A percentile compares a stretch with the other conserved stretches of the same genome.
Evolutionary conservation across 2,329 filamentous ascomycete species (phyloP).

Genomic region (Neurospora sp.): DNA sequence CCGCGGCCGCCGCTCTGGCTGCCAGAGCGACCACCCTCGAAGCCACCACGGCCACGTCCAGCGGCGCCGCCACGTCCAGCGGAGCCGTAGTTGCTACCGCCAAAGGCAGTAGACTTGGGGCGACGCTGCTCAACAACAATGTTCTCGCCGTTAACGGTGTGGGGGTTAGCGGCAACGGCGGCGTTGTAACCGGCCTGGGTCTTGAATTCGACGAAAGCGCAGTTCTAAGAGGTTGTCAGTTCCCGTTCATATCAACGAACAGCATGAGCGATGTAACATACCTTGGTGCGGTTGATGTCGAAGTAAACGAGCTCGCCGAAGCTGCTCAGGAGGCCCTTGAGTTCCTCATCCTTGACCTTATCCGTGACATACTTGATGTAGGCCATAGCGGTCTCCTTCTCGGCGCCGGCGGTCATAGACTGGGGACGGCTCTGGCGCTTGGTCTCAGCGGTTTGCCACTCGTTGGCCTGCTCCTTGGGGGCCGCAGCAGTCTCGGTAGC

Average conservation of each 20-base stretch:
- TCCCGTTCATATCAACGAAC: not conserved
- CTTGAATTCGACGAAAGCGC: conserved; percentile 91
- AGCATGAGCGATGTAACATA: conserved; percentile 29
- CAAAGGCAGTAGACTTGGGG: conserved; percentile 61
- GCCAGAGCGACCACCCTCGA: conserved; percentile 48
- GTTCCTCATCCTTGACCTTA: conserved; percentile 65
- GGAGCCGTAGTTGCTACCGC: conserved; percentile 56
- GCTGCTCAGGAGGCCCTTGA: conserved; percentile 60
- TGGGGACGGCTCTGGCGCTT: conserved; percentile 75
- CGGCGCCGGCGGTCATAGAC: conserved; percentile 49
- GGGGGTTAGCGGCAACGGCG: conserved; percentile 75
- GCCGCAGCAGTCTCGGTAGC: conserved; percentile 23
- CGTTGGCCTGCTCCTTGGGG: conserved; percentile 47
- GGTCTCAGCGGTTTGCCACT: conserved; percentile 87
- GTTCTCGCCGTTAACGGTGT: conserved; percentile 71
- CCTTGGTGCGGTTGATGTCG: conserved; percentile 76
- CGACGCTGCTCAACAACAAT: conserved; percentile 86
- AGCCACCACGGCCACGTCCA: conserved; percentile 57
- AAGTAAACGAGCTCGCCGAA: conserved; percentile 66
- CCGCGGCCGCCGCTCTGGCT: conserved; percentile 55
- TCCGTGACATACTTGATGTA: conserved; percentile 96
- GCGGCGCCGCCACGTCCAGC: conserved; percentile 47
- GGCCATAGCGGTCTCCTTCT: conserved; percentile 69
- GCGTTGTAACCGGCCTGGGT: conserved; percentile 72
- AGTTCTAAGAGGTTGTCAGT: conserved; percentile 55